A percentile compares a stretch with the other conserved stretches of the same genome.
phyloP scores from a whole-genome alignment of 2,329 filamentous ascomycete species.

The Metarhizium album region DNA sequence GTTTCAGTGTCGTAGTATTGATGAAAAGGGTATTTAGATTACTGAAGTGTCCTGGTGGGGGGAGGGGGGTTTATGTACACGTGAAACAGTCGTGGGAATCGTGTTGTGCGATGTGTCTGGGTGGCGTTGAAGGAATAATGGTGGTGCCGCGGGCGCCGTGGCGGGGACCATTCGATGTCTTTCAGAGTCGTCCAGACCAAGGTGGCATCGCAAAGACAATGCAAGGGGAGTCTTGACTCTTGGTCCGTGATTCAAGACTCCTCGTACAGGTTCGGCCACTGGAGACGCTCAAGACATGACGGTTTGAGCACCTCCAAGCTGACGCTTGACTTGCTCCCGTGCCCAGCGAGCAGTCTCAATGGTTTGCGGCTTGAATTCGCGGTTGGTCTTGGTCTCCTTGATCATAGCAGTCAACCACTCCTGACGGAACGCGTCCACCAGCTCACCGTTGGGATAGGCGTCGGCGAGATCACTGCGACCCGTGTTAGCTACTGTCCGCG shows the following conservation, averaged over 20 bases:
- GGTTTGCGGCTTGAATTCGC: slow-evolving; percentile 75
- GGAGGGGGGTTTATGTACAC: slow-evolving; percentile 24
- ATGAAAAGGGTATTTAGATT: slow-evolving; percentile 27
- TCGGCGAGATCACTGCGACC: slow-evolving; percentile 73
- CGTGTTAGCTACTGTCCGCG: slow-evolving; percentile 9
- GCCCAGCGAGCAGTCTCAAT: slow-evolving; percentile 96
- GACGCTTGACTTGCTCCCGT: slow-evolving; percentile 92
- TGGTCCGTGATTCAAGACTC: slow-evolving; percentile 1
- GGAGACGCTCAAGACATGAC: slow-evolving; percentile 40
- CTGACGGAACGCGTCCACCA: slow-evolving; percentile 72
- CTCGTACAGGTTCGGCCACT: slow-evolving; percentile 6
- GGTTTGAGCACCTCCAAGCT: slow-evolving; percentile 46
- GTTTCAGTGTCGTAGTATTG: slow-evolving; percentile 18
- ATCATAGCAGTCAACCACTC: slow-evolving; percentile 87
- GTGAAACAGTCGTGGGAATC: slow-evolving; percentile 27
- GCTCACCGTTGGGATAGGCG: slow-evolving; percentile 83
- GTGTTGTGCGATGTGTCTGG: slow-evolving; percentile 12
- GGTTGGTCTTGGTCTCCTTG: slow-evolving; percentile 82
- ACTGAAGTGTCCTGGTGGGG: slow-evolving; percentile 23
- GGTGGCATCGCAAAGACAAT: background rate
- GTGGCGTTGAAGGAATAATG: slow-evolving; percentile 11
- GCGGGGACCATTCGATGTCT: slow-evolving; percentile 1
- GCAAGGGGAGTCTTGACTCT: background rate
- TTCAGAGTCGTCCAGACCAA: background rate
- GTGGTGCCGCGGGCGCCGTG: slow-evolving; percentile 1